A percentile compares a stretch with the other conserved stretches of the same genome.
phyloP scores from a whole-genome alignment of 2,329 filamentous ascomycete species.

The Cytospora schulzeri region DNA sequence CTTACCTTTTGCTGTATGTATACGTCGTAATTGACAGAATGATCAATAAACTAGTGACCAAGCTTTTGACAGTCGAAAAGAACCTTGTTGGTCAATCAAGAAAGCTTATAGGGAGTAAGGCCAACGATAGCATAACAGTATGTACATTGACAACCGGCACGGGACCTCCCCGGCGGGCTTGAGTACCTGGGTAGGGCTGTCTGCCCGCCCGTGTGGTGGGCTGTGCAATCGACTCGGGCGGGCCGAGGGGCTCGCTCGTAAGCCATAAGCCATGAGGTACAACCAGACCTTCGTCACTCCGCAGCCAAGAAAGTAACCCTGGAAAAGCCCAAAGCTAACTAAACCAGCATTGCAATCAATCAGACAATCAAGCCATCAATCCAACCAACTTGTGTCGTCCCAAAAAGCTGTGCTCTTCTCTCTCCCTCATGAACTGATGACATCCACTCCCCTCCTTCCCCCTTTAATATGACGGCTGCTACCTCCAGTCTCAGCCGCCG shows the following conservation, averaged over 20 bases:
- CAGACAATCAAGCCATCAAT: neutral
- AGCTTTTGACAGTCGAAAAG: neutral
- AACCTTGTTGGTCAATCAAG: neutral
- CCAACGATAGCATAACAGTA: neutral
- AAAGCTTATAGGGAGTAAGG: neutral
- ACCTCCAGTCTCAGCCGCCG: conserved; percentile 23
- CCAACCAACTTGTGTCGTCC: neutral
- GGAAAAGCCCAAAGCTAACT: neutral
- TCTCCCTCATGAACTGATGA: conserved; percentile 12
- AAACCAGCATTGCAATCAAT: neutral
- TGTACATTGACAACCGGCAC: neutral
- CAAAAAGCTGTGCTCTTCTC: neutral
- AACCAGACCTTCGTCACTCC: conserved; percentile 16
- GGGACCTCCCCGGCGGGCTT: neutral
- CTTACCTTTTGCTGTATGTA: neutral
- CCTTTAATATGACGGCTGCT: conserved; percentile 28
- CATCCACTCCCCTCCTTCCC: conserved; percentile 14
- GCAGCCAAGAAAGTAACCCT: conserved; percentile 12
- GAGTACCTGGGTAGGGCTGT: conserved; percentile 5
- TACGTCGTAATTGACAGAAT: too few species aligned
- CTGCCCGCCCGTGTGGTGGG: conserved; percentile 3
- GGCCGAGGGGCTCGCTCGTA: conserved; percentile 14
- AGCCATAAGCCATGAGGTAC: neutral
- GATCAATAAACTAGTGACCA: too few species aligned
- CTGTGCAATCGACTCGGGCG: conserved; percentile 21